Conservation (phyloP, 768 basidiomycete species). For the Candolleomyces aberdarensis region DNA sequence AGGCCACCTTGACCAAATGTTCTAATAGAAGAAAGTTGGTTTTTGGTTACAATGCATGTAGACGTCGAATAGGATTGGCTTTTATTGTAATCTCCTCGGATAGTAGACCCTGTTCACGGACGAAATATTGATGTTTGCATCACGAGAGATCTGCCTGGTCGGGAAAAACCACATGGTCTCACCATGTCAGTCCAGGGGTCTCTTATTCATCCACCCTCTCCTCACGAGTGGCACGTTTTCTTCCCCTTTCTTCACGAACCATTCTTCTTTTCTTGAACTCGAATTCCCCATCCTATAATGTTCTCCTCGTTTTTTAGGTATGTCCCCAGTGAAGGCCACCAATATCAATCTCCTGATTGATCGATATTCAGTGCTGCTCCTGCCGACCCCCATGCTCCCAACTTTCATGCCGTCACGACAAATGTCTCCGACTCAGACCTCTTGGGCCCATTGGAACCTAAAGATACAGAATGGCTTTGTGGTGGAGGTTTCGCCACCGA, state of each 20-base stretch:
- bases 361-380: constrained; percentile 30
- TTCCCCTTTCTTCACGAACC: constrained; percentile 1
- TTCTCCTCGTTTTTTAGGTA: constrained; percentile 80
- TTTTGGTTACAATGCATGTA: no score
- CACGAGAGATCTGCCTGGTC: background rate
- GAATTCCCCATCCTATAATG: constrained; percentile 43
- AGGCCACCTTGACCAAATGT: no score
- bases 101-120: no score
- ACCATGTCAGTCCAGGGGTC: background rate
- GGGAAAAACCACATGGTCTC: background rate
- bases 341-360: constrained; percentile 7
- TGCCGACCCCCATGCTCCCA: constrained; percentile 66
- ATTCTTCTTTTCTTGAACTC: background rate
- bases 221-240: background rate
- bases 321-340: background rate
- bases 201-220: background rate
- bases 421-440: constrained; percentile 51
- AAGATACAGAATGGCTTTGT: constrained; percentile 83
- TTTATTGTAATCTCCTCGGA: no score
- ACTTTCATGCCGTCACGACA: constrained; percentile 81
- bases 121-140: no score
- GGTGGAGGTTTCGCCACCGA: constrained; percentile 85
- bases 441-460: constrained; percentile 70
- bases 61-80: no score
- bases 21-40: no score